Percentiles rank a stretch among this genome's conserved stretches.
These are phyloP conservation scores for Pyrenochaeta sp. DNA, from an alignment of 2,329 filamentous ascomycete genomes.

Conservation along the genomic window DNA sequence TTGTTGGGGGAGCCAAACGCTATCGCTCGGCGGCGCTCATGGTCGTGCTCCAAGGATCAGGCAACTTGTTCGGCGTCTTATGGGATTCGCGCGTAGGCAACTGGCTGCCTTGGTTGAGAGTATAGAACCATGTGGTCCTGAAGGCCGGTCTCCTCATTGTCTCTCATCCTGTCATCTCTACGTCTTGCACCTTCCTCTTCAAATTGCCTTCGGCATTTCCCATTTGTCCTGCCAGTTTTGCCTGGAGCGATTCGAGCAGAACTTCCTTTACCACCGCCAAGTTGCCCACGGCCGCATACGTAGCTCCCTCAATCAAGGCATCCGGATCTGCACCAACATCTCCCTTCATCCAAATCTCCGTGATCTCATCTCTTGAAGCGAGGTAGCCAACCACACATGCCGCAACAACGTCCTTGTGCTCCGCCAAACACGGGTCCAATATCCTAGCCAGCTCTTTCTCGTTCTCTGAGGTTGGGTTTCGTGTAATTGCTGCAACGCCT, in stretches of 20 bases:
- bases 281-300: conserved; percentile 68
- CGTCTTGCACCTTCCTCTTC: conserved; percentile 41
- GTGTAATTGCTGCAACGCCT: conserved; percentile 84
- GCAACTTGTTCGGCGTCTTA: too few relatives aligned
- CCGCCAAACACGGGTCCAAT: conserved; percentile 82
- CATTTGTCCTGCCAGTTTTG: conserved; percentile 39
- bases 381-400: conserved; percentile 93
- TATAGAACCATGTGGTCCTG: background rate
- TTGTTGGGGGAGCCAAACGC: too few relatives aligned
- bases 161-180: conserved; percentile 45
- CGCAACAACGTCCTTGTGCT: conserved; percentile 79
- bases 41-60: too few relatives aligned
- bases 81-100: too few relatives aligned
- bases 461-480: conserved; percentile 34
- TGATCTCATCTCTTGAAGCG: conserved; percentile 86
- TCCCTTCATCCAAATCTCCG: conserved; percentile 93
- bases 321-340: conserved; percentile 61
- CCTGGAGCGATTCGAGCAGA: conserved; percentile 60
- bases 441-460: conserved; percentile 61
- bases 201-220: conserved; percentile 19
- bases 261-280: conserved; percentile 69
- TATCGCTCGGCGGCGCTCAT: too few relatives aligned
- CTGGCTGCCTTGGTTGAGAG: background rate
- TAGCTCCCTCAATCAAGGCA: conserved; percentile 68
- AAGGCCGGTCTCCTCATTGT: background rate